Conservation (phyloP, 2,329 filamentous ascomycete genomes). For the Colletotrichum sp. region DNA sequence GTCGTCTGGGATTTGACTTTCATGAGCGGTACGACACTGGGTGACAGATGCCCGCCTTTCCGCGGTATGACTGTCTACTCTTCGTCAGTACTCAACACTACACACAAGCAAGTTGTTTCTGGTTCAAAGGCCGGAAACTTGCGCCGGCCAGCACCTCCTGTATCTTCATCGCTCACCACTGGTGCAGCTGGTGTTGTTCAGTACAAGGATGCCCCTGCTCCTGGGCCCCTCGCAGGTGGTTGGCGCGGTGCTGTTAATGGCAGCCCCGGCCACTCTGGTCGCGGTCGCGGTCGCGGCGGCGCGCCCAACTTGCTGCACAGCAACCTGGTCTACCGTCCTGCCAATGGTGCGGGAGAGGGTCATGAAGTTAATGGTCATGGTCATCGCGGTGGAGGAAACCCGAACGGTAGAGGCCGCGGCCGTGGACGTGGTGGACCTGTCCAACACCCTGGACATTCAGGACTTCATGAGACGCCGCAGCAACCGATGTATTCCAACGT, state of each 20-base stretch:
- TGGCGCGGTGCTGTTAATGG: constrained; percentile 63
- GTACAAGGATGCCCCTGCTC: constrained; percentile 61
- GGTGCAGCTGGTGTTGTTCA: constrained; percentile 66
- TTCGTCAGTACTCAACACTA: constrained; percentile 88
- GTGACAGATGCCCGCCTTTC: constrained; percentile 90
- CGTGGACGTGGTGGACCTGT: constrained; percentile 18
- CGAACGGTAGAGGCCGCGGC: constrained; percentile 9
- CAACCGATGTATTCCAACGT: constrained; percentile 55
- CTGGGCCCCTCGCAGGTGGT: constrained; percentile 56
- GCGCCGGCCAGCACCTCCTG: constrained; percentile 51
- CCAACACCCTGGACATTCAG: constrained; percentile 8
- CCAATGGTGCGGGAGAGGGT: constrained; percentile 29
- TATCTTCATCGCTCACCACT: constrained; percentile 54
- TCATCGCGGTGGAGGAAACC: constrained; percentile 26
- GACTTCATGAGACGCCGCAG: constrained; percentile 22
- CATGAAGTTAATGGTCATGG: constrained; percentile 34
- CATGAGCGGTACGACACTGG: constrained; percentile 94
- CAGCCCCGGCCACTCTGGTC: constrained; percentile 37
- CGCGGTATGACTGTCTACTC: constrained; percentile 89
- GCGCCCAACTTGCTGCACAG: constrained; percentile 54
- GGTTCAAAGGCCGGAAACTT: constrained; percentile 64
- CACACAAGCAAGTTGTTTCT: constrained; percentile 79
- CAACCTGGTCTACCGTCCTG: constrained; percentile 55
- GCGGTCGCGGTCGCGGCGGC: constrained; percentile 35
- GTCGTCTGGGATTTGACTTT: constrained; percentile 94